Base-by-base conservation (phyloP, 78 protist genomes). In the Dictyostelium brefeldianum region DNA sequence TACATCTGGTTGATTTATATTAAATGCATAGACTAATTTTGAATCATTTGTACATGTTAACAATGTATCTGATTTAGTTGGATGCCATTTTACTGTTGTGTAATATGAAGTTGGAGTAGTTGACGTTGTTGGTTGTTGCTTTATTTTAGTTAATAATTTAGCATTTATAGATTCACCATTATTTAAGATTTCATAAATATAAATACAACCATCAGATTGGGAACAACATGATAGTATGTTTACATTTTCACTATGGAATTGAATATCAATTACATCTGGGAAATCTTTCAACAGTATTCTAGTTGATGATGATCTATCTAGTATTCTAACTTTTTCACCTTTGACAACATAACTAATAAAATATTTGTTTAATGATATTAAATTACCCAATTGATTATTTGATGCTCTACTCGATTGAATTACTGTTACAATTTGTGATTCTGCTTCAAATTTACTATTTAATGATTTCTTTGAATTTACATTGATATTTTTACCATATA, bases 311-410 rank as follows among this genome's bases (percentile, higher is more conserved):
- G 93, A 74, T 29, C 83, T 4, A 59, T 87, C 85, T 51, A 87
- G 50, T 9, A 87, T 80, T 77, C 93, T 74, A 14, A 87, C 81
- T 41, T 77, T 87, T 51, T 85, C 92, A n/a, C 84, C 84, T 36
- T 87, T 87, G 5, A 87, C 79, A 20, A 77, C 27, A 22, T 87
- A 87, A 1, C 71, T 77, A 11, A 87, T 87, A 36, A 31, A 87
- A 62, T 74, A 59, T 18, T 31, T 78, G 31, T 77, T 87, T n/a
- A 77, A 43, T 3, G 85, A 50, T 41, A 87, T 87, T 25, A 64
- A 48, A 22, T 51, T 50, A 25, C 93, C 93, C 77, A 80, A 77
- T 9, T 54, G 14, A 67, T 67, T 67, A 29, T 36, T 46, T 12
- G 48, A 25, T 29, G 29, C 36, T 77, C 65, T 64, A 20, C 50